Percentiles rank a stretch among this genome's conserved stretches.
Evolutionary conservation across 1,139 yeast genomes (phyloP).

Genomic region (Casaregolazyma lundiana): DNA sequence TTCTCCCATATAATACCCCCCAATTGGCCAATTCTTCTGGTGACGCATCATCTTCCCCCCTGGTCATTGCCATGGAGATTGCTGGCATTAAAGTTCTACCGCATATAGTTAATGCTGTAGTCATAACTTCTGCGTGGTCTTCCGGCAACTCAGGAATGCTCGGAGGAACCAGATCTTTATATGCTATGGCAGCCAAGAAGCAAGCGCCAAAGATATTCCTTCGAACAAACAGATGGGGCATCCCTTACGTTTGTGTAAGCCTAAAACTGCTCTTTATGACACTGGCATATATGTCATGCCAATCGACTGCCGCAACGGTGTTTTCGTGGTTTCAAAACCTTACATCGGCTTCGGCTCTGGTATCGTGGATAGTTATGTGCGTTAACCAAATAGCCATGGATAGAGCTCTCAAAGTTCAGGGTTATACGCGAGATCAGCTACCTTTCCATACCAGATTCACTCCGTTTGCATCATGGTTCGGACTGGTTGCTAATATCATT

Average conservation of each 20-base stretch:
- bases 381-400: slow-evolving; percentile 43
- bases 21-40: slow-evolving; percentile 30
- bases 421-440: slow-evolving; percentile 45
- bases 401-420: slow-evolving; percentile 65
- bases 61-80: slow-evolving; percentile 57
- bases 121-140: slow-evolving; percentile 58
- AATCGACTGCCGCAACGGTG: slow-evolving; percentile 50
- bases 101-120: slow-evolving; percentile 62
- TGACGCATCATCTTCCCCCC: slow-evolving; percentile 57
- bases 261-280: slow-evolving; percentile 34
- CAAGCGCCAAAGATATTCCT: slow-evolving; percentile 52
- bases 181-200: slow-evolving; percentile 49
- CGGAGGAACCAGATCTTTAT: slow-evolving; percentile 49
- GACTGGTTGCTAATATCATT: slow-evolving; percentile 51
- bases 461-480: slow-evolving; percentile 68
- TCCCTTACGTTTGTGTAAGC: slow-evolving; percentile 44
- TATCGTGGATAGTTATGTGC: slow-evolving; percentile 42
- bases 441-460: slow-evolving; percentile 33
- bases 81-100: slow-evolving; percentile 62
- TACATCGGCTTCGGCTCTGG: slow-evolving; percentile 45
- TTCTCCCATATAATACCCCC: slow-evolving; percentile 67
- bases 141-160: slow-evolving; percentile 66
- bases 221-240: slow-evolving; percentile 49
- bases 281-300: slow-evolving; percentile 56
- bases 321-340: slow-evolving; percentile 76